Conservation (phyloP, 495 filamentous ascomycete species). For the Schizothecium vesticola region DNA sequence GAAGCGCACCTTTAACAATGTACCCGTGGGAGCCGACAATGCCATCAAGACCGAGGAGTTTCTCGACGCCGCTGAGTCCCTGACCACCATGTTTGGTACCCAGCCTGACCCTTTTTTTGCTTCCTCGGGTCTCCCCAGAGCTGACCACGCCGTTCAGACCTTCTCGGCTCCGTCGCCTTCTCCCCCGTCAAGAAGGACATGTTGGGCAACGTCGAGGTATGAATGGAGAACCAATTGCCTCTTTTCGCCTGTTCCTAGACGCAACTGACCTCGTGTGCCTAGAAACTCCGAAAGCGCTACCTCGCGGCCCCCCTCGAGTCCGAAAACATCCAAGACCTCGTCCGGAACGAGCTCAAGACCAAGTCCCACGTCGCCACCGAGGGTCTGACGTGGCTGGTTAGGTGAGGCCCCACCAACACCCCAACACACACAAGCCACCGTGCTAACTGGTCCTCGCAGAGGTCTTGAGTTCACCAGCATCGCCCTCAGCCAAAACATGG, state of each 20-base stretch:
- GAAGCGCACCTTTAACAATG: constrained; percentile 75
- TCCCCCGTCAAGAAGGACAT: constrained; percentile 85
- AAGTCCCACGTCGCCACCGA: constrained; percentile 83
- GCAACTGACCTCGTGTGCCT: neutral
- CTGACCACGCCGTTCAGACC: constrained; percentile 46
- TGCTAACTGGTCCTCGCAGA: constrained; percentile 37
- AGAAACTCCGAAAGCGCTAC: constrained; percentile 91
- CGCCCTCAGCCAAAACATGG: constrained; percentile 71
- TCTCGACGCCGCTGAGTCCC: constrained; percentile 80
- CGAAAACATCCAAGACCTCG: constrained; percentile 74
- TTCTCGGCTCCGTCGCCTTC: constrained; percentile 78
- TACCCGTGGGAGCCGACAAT: constrained; percentile 67
- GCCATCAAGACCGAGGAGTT: constrained; percentile 80
- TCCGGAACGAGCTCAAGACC: constrained; percentile 76
- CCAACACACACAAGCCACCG: neutral
- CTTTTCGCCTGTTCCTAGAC: neutral
- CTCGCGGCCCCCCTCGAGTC: constrained; percentile 71
- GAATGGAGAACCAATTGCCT: constrained; percentile 1
- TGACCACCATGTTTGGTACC: constrained; percentile 84
- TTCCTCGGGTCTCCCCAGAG: neutral
- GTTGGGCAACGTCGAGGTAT: constrained; percentile 84
- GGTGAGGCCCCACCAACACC: constrained; percentile 48
- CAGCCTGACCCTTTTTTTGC: neutral
- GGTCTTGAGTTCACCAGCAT: constrained; percentile 88
- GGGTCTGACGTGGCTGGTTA: constrained; percentile 84